Percentiles rank a stretch among this genome's conserved stretches.
Conservation (phyloP, 2,329 filamentous ascomycete species). For the Claviceps arundinis region DNA sequence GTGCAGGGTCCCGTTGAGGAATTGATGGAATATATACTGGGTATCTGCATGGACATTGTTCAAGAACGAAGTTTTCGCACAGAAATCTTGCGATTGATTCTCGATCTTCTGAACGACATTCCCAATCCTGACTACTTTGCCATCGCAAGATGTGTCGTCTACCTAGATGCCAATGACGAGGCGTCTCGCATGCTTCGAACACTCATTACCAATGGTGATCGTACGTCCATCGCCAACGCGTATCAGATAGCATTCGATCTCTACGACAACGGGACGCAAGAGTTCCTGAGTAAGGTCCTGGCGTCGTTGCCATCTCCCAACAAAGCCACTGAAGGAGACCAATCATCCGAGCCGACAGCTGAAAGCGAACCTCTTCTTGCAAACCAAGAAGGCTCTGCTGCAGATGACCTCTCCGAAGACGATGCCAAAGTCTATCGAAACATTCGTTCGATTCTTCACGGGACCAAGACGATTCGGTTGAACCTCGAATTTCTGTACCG, state of each 20-base stretch:
- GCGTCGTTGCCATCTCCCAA: slow-evolving; percentile 55
- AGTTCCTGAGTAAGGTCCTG: slow-evolving; percentile 84
- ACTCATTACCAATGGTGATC: slow-evolving; percentile 67
- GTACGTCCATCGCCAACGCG: slow-evolving; percentile 67
- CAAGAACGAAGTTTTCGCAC: slow-evolving; percentile 79
- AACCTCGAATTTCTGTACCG: slow-evolving; percentile 95
- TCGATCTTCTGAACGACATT: slow-evolving; percentile 90
- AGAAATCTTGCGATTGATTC: slow-evolving; percentile 77
- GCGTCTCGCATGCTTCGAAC: slow-evolving; percentile 75
- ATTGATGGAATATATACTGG: slow-evolving; percentile 88
- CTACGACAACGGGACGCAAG: slow-evolving; percentile 96
- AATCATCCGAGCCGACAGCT: slow-evolving; percentile 28
- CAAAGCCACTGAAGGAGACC: slow-evolving; percentile 27
- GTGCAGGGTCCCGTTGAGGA: slow-evolving; percentile 61
- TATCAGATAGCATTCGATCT: slow-evolving; percentile 98
- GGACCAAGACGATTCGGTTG: slow-evolving; percentile 84
- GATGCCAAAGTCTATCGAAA: slow-evolving; percentile 46
- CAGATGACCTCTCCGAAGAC: slow-evolving; percentile 37
- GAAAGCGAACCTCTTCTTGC: slow-evolving; percentile 37
- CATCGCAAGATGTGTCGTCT: slow-evolving; percentile 94
- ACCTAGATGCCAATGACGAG: slow-evolving; percentile 82
- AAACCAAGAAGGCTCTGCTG: slow-evolving; percentile 39
- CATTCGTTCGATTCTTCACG: slow-evolving; percentile 60
- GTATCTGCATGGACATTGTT: slow-evolving; percentile 95
- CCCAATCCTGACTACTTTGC: slow-evolving; percentile 93